A percentile compares a stretch with the other conserved stretches of the same genome.
Evolutionary conservation across 1,284 basidiomycete species (phyloP).

Genomic region (Ceratobasidium sp.): DNA sequence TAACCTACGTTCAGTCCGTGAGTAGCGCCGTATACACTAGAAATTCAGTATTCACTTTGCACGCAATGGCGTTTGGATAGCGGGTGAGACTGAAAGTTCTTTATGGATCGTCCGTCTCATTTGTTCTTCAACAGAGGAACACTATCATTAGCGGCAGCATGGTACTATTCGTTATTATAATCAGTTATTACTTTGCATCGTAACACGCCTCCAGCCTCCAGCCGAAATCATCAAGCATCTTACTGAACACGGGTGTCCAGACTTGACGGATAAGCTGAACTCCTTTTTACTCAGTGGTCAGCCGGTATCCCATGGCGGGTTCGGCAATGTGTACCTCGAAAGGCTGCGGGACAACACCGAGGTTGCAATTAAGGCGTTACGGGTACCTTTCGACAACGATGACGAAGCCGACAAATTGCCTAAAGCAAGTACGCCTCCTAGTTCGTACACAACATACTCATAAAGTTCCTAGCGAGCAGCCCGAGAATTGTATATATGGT

Average conservation of each 20-base stretch:
- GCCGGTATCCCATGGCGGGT: not conserved
- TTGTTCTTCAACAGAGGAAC: not conserved
- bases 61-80: too few species aligned
- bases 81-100: too few species aligned
- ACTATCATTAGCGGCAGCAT: not conserved
- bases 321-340: not conserved
- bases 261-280: conserved; percentile 5
- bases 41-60: not conserved
- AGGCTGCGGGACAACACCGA: not conserved
- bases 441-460: not conserved
- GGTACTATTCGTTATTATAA: not conserved
- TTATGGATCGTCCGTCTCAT: not conserved
- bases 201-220: not conserved
- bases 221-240: not conserved
- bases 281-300: not conserved
- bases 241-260: not conserved
- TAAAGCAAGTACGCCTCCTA: not conserved
- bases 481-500: conserved; percentile 14
- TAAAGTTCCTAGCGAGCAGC: not conserved
- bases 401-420: not conserved
- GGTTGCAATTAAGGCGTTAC: conserved; percentile 11
- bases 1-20: too few species aligned
- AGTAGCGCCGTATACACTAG: too few species aligned
- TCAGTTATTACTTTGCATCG: too few species aligned
- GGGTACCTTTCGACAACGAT: not conserved